Percentiles rank a stretch among this genome's conserved stretches.
These are phyloP conservation scores for Jimgerdemannia lactiflua DNA, from an alignment of 192 early-diverging fungal genomes.

Conservation along the genomic window DNA sequence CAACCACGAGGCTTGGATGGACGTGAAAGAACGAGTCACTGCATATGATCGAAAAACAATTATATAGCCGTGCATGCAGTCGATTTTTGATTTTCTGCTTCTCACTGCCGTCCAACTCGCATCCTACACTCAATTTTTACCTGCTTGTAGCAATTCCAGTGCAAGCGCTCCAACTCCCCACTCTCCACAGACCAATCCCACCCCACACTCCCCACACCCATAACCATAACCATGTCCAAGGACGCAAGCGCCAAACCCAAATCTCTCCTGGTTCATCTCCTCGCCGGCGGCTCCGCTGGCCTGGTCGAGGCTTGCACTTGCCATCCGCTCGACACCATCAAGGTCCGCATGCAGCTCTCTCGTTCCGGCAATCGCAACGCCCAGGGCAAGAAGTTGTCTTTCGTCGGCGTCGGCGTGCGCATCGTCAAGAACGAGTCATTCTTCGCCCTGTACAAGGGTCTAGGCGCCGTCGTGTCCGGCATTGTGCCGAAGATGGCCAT, in stretches of 20 bases:
- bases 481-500: constrained; percentile 99
- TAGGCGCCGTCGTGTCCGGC: constrained; percentile 93
- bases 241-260: neutral
- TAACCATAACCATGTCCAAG: neutral
- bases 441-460: constrained; percentile 93
- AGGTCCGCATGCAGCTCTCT: constrained; percentile 94
- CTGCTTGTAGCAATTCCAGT: too few relatives aligned
- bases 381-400: constrained; percentile 43
- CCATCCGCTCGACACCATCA: constrained; percentile 97
- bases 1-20: too few relatives aligned
- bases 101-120: too few relatives aligned
- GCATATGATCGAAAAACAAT: too few relatives aligned
- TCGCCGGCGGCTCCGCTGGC: constrained; percentile 92
- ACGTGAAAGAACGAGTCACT: too few relatives aligned
- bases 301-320: constrained; percentile 87
- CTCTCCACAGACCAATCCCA: too few relatives aligned
- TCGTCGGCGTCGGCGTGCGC: constrained; percentile 78
- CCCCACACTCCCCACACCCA: too few relatives aligned
- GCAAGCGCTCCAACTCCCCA: too few relatives aligned
- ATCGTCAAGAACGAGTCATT: constrained; percentile 89
- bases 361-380: constrained; percentile 57
- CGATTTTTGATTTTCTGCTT: too few relatives aligned
- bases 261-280: constrained; percentile 58
- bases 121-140: too few relatives aligned
- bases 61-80: too few relatives aligned